Conservation (phyloP, 495 filamentous ascomycete species). For the Aspergillus bridgeri region DNA sequence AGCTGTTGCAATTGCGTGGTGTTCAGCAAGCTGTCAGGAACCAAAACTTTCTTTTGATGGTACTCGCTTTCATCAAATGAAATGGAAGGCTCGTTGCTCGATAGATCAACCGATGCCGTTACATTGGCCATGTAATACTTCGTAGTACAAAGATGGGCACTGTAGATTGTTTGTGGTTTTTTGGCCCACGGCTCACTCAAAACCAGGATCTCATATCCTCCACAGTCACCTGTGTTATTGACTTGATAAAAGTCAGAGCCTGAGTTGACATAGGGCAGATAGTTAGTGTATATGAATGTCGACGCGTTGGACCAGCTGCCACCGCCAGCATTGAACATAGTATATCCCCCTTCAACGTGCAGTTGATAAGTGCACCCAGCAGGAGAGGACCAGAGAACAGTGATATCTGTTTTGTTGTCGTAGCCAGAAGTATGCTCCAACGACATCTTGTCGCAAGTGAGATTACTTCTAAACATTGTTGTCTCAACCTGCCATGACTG, state of each 20-base stretch:
- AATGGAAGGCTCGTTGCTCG: conserved; percentile 17
- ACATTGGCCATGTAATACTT: conserved; percentile 33
- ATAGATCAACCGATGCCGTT: conserved; percentile 17
- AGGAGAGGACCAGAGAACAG: neutral
- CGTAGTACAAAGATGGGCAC: conserved; percentile 22
- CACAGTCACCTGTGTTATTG: conserved; percentile 6
- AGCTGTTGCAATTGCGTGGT: conserved; percentile 13
- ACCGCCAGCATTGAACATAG: conserved; percentile 17
- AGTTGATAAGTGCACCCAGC: conserved; percentile 20
- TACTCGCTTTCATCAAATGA: conserved; percentile 25
- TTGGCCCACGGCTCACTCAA: conserved; percentile 18
- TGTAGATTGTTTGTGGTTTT: neutral
- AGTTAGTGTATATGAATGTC: conserved; percentile 6
- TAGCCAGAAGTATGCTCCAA: neutral
- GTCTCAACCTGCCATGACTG: conserved; percentile 33
- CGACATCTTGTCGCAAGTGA: conserved; percentile 18
- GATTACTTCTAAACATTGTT: conserved; percentile 28
- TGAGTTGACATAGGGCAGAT: neutral
- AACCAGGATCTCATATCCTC: conserved; percentile 14
- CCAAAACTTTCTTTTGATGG: conserved; percentile 8
- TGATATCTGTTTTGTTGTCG: conserved; percentile 13
- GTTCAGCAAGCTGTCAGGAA: conserved; percentile 20
- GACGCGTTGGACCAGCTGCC: conserved; percentile 21
- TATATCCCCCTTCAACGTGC: neutral
- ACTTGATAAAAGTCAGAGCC: neutral